Evolutionary conservation across 768 basidiomycete species (phyloP), one percentile per base, ranked within the genome.

Genomic region (Phlegmacium glaucopus): DNA sequence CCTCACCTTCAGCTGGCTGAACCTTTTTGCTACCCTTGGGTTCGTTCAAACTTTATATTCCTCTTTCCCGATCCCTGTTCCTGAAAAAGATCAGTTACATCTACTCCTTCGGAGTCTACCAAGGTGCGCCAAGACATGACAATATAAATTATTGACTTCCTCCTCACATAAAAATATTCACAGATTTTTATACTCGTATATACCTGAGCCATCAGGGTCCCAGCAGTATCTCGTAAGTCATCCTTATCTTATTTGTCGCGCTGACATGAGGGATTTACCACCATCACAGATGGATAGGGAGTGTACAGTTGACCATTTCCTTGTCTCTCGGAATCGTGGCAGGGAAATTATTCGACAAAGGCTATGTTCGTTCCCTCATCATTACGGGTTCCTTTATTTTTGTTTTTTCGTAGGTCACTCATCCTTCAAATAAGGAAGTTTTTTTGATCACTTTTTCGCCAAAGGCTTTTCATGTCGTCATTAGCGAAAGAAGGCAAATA

Each of bases 241-340:
- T 52, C 34, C 29, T 51, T n/a, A 9, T 17, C 12, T 42, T 17
- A 42, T 36, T 38, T 44, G 28, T 17, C 39, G 4, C 13, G 17
- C 48, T 42, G 4, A 43, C 36, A 11, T 22, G 49, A 17, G 10
- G 41, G 28, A 17, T 48, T 39, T 13, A 27, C 17, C 22, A 52
- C 3, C 53, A 52, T 2, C 44, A 43, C 27, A 74, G 72, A 22
- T 77, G 76, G 76, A 72, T 78, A 25, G 76, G 77, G n/a, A 72
- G 72, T 42, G 64, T 74, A 12, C 72, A 75, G 50, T 61, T 75
- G 7, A 72, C 72, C 42, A 55, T 78, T 26, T 60, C 71, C 7
- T 70, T 74, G 45, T 61, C 64, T 1, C 54, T 68, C 1, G 72
- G 72, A 2, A 52, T 72, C 2, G 16, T 73, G 11, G 63, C 67